These are phyloP conservation scores for Multifurca ochricompacta DNA, from an alignment of 768 basidiomycete species.

Conservation along the genomic window DNA sequence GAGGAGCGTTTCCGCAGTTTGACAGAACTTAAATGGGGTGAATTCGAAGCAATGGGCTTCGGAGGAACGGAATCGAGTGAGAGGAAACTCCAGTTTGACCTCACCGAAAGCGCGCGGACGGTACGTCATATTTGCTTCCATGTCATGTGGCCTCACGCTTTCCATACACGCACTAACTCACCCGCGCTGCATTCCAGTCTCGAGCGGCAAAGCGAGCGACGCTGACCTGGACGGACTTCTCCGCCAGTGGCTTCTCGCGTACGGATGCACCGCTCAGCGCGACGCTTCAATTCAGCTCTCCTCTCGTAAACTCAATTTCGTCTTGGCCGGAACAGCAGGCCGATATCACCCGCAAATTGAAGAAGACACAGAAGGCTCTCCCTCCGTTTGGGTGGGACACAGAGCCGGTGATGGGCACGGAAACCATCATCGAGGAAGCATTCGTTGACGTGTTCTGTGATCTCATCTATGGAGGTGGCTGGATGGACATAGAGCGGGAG, in stretches of 20 bases:
- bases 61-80: constrained; percentile 42
- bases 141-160: too few relatives aligned
- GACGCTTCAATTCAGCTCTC: constrained; percentile 72
- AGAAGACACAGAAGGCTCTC: constrained; percentile 72
- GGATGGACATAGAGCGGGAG: constrained; percentile 76
- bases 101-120: constrained; percentile 78
- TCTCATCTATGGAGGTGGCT: constrained; percentile 68
- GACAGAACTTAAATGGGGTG: constrained; percentile 86
- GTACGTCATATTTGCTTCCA: constrained; percentile 35
- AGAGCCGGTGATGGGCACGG: constrained; percentile 65
- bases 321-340: constrained; percentile 69
- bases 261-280: constrained; percentile 64
- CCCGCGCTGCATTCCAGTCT: constrained; percentile 19
- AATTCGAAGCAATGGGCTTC: constrained; percentile 83
- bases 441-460: constrained; percentile 86
- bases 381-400: constrained; percentile 93
- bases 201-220: constrained; percentile 66
- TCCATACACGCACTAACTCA: too few relatives aligned
- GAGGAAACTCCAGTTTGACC: constrained; percentile 84
- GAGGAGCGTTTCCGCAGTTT: constrained; percentile 37
- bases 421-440: constrained; percentile 82
- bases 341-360: constrained; percentile 69
- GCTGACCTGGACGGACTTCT: constrained; percentile 87
- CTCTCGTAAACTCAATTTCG: constrained; percentile 49
- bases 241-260: constrained; percentile 71